These are phyloP conservation scores for Solanum sejunctum DNA, from an alignment of 257 asterid species.

Conservation along the genomic window DNA sequence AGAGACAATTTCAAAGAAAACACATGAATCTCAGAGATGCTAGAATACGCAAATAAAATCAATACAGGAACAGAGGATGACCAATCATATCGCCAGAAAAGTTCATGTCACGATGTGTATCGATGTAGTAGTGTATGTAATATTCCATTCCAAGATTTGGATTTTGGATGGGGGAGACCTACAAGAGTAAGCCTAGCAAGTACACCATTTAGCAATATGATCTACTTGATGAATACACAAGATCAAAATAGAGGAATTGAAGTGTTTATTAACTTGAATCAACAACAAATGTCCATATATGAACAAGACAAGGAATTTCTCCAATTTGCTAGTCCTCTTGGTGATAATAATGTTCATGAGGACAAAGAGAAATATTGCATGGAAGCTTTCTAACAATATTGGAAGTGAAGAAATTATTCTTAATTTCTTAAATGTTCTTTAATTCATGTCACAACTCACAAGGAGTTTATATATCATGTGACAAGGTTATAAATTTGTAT, in stretches of 20 bases:
- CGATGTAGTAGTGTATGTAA: background rate
- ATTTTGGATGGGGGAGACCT: conserved; percentile 6
- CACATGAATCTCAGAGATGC: background rate
- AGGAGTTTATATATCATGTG: background rate
- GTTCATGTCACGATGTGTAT: background rate
- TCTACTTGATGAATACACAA: background rate
- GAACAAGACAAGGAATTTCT: background rate
- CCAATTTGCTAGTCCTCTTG: background rate
- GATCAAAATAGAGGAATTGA: background rate
- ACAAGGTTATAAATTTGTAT: background rate
- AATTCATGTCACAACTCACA: background rate
- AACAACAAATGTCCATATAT: background rate
- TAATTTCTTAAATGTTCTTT: background rate
- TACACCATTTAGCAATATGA: background rate
- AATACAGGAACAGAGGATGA: background rate
- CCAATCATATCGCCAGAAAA: background rate
- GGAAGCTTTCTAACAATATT: background rate
- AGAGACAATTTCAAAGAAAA: background rate
- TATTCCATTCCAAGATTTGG: background rate
- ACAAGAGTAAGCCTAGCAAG: background rate
- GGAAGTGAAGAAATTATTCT: background rate
- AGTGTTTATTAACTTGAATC: background rate
- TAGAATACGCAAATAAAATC: background rate
- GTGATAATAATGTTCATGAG: background rate
- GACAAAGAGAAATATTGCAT: background rate